These are phyloP conservation scores for Coemansia sp. DNA, from an alignment of 192 early-diverging fungal genomes.

Conservation along the genomic window DNA sequence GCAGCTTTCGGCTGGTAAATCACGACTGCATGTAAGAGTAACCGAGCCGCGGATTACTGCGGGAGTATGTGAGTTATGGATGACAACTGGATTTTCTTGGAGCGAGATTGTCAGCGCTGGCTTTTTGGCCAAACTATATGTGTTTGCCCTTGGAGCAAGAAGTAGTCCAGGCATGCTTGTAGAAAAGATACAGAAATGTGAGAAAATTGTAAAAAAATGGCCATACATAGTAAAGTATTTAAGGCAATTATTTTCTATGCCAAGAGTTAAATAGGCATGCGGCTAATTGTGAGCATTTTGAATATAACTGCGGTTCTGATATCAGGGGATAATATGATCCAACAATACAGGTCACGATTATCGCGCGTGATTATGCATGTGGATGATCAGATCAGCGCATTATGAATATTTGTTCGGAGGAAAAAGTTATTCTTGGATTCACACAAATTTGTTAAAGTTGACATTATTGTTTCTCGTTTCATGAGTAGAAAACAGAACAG, in stretches of 20 bases:
- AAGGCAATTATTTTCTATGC: background rate
- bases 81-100: background rate
- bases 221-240: background rate
- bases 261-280: background rate
- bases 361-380: background rate
- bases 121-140: background rate
- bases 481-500: background rate
- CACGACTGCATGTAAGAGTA: background rate
- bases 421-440: conserved; percentile 2
- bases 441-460: background rate
- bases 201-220: background rate
- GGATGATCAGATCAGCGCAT: conserved; percentile 1
- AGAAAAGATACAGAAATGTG: background rate
- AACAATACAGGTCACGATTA: background rate
- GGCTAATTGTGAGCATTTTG: background rate
- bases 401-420: background rate
- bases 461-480: background rate
- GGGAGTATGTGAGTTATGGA: background rate
- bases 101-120: background rate
- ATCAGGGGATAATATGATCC: background rate
- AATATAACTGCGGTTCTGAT: conserved; percentile 6
- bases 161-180: background rate
- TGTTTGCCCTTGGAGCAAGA: background rate
- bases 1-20: background rate
- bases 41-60: background rate